Percentiles rank a stretch among this genome's conserved stretches.
Evolutionary conservation across 371 early-diverging fungal genomes (phyloP).

Genomic region (Mortierella sp.): DNA sequence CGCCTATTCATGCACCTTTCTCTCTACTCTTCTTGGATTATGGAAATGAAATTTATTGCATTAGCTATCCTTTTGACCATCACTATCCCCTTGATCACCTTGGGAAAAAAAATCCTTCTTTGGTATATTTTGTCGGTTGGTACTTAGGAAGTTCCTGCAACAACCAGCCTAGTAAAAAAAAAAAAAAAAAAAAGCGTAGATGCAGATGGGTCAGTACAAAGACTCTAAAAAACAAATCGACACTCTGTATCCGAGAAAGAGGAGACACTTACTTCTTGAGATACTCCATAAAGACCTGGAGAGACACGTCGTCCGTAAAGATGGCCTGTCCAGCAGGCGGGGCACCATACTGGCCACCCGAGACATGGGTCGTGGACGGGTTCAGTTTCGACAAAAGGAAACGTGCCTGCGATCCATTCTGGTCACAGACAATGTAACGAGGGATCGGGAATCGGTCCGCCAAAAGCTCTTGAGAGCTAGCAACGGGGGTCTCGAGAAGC

Average conservation of each 20-base stretch:
- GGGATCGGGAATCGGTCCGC: constrained; percentile 98
- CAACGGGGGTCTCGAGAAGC: constrained; percentile 90
- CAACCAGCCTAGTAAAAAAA: constrained; percentile 33
- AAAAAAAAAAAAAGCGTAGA: background rate
- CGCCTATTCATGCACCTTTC: too few species aligned
- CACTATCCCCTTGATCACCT: too few species aligned
- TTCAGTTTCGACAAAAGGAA: constrained; percentile 99
- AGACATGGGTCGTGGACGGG: constrained; percentile 96
- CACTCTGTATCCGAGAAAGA: background rate
- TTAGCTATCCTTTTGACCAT: too few species aligned
- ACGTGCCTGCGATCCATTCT: constrained; percentile 99
- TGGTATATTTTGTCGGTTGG: too few species aligned
- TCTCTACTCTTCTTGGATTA: too few species aligned
- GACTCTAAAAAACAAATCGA: background rate
- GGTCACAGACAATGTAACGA: constrained; percentile 97
- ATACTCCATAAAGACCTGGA: constrained; percentile 98
- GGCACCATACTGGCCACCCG: constrained; percentile 73
- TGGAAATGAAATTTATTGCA: too few species aligned
- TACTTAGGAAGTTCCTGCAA: constrained; percentile 37
- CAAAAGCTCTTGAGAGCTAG: constrained; percentile 92
- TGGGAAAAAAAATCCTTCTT: too few species aligned
- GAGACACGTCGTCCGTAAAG: constrained; percentile 97
- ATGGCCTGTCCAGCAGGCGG: constrained; percentile 84
- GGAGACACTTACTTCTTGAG: constrained; percentile 81
- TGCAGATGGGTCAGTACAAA: background rate